Percentiles rank a stretch among this genome's conserved stretches.
phyloP scores from a whole-genome alignment of 108 stramenopile species.

The Bacterosira constricta region DNA sequence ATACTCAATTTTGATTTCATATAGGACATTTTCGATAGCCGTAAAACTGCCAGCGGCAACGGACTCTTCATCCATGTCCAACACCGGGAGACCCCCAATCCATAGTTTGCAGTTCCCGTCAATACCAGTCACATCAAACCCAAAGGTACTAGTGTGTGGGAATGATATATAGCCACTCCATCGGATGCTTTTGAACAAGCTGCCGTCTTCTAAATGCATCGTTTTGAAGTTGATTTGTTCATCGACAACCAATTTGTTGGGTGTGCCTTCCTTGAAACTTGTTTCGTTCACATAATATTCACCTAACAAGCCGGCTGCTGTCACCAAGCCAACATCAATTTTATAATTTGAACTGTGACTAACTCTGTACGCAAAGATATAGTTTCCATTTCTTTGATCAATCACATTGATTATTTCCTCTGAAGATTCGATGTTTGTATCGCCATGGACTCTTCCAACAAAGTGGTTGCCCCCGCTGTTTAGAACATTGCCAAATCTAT shows the following conservation, averaged over 20 bases:
- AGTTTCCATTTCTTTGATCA: constrained; percentile 35
- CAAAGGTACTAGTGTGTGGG: constrained; percentile 23
- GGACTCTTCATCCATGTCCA: constrained; percentile 6
- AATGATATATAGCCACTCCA: constrained; percentile 35
- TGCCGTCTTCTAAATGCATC: not conserved
- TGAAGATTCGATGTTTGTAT: not conserved
- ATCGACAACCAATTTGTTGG: not conserved
- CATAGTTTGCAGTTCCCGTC: constrained; percentile 19
- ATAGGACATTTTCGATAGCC: constrained; percentile 19
- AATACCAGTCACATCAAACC: constrained; percentile 25
- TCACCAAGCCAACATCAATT: constrained; percentile 32
- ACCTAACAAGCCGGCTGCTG: constrained; percentile 10
- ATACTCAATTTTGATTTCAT: constrained; percentile 30
- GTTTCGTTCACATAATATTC: constrained; percentile 11
- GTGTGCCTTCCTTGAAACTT: constrained; percentile 4
- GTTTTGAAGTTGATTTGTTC: constrained; percentile 15
- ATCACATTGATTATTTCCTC: constrained; percentile 5
- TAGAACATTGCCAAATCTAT: constrained; percentile 18
- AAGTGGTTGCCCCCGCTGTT: constrained; percentile 16
- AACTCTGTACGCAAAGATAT: constrained; percentile 27
- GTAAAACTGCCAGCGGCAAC: constrained; percentile 6
- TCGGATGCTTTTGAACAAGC: not conserved
- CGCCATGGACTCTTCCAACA: constrained; percentile 11
- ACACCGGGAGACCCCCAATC: constrained; percentile 3
- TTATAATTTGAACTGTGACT: constrained; percentile 19